A percentile compares a stretch with the other conserved stretches of the same genome.
Evolutionary conservation across 768 basidiomycete genomes (phyloP).

Genomic region (Pisolithus marmoratus): DNA sequence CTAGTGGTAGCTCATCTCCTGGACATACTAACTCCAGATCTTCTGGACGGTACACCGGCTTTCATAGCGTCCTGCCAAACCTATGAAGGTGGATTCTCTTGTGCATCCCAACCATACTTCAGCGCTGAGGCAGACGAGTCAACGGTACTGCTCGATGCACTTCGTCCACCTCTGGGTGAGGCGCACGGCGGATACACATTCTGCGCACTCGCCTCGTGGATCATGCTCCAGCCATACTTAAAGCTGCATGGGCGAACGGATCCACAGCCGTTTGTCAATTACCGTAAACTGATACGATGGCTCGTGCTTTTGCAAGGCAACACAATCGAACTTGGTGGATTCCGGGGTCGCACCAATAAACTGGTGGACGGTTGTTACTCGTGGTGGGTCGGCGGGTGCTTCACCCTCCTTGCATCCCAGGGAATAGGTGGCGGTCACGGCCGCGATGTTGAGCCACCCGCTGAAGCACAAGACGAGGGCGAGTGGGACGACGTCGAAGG

Average conservation of each 20-base stretch:
- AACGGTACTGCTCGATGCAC: slow-evolving; percentile 33
- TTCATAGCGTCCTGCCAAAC: slow-evolving; percentile 93
- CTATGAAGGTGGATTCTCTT: slow-evolving; percentile 94
- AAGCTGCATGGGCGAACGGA: slow-evolving; percentile 10
- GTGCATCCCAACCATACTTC: slow-evolving; percentile 68
- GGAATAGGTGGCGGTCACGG: slow-evolving; percentile 34
- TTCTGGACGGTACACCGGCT: slow-evolving; percentile 65
- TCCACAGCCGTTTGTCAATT: slow-evolving; percentile 44
- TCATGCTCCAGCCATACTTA: slow-evolving; percentile 62
- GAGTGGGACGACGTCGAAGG: slow-evolving; percentile 74
- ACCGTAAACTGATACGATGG: slow-evolving; percentile 67
- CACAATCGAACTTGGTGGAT: slow-evolving; percentile 84
- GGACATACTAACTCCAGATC: slow-evolving; percentile 83
- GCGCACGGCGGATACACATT: slow-evolving; percentile 98
- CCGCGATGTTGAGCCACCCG: slow-evolving; percentile 16
- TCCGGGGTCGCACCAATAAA: slow-evolving; percentile 92
- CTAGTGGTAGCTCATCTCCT: slow-evolving; percentile 78
- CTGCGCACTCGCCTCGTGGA: slow-evolving; percentile 83
- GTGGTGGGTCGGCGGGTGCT: slow-evolving; percentile 98
- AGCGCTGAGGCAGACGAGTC: slow-evolving; percentile 15
- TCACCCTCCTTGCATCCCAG: slow-evolving; percentile 67
- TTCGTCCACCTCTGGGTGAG: slow-evolving; percentile 82
- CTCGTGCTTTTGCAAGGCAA: slow-evolving; percentile 79
- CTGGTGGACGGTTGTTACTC: slow-evolving; percentile 99
- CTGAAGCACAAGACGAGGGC: slow-evolving; percentile 25